phyloP scores from a whole-genome alignment of 208 protist species.

The Leishmania mexicana region DNA sequence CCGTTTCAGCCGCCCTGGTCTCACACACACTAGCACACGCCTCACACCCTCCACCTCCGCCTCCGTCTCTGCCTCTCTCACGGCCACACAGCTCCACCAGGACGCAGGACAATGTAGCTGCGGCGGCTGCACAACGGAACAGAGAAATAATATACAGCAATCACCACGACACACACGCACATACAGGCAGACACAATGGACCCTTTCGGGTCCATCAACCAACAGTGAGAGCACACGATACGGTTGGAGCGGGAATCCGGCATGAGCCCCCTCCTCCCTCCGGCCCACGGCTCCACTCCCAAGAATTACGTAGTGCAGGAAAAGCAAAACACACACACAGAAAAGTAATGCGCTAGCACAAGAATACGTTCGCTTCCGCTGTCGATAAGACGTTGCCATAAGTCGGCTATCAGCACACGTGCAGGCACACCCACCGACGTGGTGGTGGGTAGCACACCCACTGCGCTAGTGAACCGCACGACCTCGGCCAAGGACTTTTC shows the following conservation, averaged over 20 bases:
- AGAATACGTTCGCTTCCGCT: background rate
- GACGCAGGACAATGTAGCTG: background rate
- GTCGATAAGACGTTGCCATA: background rate
- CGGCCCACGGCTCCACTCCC: background rate
- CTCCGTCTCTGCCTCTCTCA: no score
- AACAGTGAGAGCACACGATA: background rate
- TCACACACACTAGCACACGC: no score
- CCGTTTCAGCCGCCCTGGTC: background rate
- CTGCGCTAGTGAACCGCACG: background rate
- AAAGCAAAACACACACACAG: background rate
- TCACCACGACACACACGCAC: background rate
- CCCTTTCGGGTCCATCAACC: background rate
- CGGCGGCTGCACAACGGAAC: background rate
- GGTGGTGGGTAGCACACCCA: background rate
- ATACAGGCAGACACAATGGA: background rate
- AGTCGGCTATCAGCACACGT: background rate
- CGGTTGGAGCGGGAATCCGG: background rate
- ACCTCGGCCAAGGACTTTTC: background rate
- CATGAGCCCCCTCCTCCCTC: no score
- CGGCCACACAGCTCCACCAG: background rate
- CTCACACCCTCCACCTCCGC: no score
- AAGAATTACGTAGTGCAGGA: background rate
- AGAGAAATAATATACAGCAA: background rate
- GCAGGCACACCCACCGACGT: background rate
- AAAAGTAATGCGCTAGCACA: background rate